These are phyloP conservation scores for Coriaria nepalensis DNA, from an alignment of 306 rosid species.

Conservation along the genomic window DNA sequence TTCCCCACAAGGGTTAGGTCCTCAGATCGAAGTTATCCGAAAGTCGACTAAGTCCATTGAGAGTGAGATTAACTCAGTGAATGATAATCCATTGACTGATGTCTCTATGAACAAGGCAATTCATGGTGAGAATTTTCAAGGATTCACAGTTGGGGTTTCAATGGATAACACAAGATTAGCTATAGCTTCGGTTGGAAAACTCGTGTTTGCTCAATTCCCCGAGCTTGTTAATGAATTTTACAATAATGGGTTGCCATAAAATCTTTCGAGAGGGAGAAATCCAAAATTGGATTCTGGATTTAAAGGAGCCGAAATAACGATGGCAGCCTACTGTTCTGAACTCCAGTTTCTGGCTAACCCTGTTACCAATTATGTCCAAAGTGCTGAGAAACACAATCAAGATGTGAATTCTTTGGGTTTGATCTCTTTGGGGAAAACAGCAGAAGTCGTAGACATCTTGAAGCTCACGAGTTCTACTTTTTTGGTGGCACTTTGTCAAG, in stretches of 20 bases:
- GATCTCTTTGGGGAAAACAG: constrained; percentile 25
- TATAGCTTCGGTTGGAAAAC: constrained; percentile 30
- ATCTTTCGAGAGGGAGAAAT: constrained; percentile 20
- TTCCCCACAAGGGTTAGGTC: constrained; percentile 42
- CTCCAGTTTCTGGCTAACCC: constrained; percentile 33
- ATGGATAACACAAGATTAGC: constrained; percentile 36
- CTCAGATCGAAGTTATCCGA: constrained; percentile 32
- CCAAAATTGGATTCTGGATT: constrained; percentile 28
- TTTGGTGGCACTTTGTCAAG: constrained; percentile 30
- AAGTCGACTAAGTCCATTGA: constrained; percentile 28
- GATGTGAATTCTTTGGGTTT: constrained; percentile 39
- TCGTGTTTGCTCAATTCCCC: constrained; percentile 23
- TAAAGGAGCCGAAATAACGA: constrained; percentile 25
- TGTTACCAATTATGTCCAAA: constrained; percentile 26
- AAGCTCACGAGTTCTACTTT: constrained; percentile 30
- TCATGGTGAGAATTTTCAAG: constrained; percentile 33
- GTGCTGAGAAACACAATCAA: constrained; percentile 14
- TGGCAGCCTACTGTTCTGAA: constrained; percentile 30
- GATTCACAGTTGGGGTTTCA: constrained; percentile 30
- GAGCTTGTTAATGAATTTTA: constrained; percentile 34
- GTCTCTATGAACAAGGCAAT: constrained; percentile 29
- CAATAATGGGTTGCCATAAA: constrained; percentile 28
- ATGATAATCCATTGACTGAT: constrained; percentile 27
- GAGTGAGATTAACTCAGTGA: constrained; percentile 33
- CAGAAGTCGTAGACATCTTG: constrained; percentile 31